Percentiles rank a stretch among this genome's conserved stretches.
These are phyloP conservation scores for Didymella lethalis DNA, from an alignment of 2,329 filamentous ascomycete species.

Conservation along the genomic window DNA sequence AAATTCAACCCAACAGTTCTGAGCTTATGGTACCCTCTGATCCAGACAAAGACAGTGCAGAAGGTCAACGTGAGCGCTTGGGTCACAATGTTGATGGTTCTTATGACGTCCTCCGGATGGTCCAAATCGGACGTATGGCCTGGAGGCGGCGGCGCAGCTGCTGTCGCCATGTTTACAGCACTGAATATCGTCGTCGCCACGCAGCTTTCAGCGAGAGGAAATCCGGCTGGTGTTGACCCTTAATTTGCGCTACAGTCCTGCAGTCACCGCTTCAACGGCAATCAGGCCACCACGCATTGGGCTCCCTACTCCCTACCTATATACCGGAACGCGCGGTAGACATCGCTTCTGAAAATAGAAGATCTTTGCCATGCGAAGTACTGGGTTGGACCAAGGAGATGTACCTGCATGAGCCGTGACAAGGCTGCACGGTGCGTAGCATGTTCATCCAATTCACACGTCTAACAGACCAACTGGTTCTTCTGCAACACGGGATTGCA, in stretches of 20 bases:
- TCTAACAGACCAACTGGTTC: background rate
- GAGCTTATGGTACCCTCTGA: slow-evolving; percentile 20
- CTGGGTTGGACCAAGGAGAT: slow-evolving; percentile 12
- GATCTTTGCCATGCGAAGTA: slow-evolving; percentile 7
- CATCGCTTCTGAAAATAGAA: slow-evolving; percentile 7
- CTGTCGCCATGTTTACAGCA: slow-evolving; percentile 6
- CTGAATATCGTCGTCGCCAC: background rate
- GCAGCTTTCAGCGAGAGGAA: too few species aligned
- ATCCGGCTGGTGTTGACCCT: background rate
- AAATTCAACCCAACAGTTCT: slow-evolving; percentile 13
- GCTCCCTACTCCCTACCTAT: slow-evolving; percentile 3
- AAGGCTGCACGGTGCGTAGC: slow-evolving; percentile 8
- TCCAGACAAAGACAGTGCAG: slow-evolving; percentile 19
- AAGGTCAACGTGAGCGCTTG: slow-evolving; percentile 20
- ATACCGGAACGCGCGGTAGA: background rate
- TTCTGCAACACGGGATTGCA: slow-evolving; percentile 4
- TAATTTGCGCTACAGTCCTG: background rate
- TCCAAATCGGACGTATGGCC: slow-evolving; percentile 17
- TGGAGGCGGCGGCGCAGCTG: slow-evolving; percentile 16
- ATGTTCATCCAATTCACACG: background rate
- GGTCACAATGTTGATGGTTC: slow-evolving; percentile 23
- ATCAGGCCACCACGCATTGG: background rate
- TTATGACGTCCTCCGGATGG: slow-evolving; percentile 20
- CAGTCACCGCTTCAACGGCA: background rate
- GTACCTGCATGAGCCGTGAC: slow-evolving; percentile 4